Base-by-base conservation (phyloP, 352 stramenopile species). In the Phytophthora sojae region DNA sequence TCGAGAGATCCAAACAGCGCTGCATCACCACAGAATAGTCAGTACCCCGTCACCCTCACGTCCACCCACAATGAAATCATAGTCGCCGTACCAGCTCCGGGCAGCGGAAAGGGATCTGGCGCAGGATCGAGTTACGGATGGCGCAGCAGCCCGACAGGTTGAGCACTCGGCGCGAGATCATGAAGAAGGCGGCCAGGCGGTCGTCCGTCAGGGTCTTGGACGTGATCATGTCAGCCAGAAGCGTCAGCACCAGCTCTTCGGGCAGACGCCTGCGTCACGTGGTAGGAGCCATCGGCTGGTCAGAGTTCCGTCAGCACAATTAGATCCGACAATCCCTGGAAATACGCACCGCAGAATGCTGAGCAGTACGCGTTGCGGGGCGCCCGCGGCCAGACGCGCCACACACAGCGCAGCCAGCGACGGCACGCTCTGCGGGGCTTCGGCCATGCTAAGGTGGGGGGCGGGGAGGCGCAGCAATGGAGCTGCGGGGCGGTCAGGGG, bases 41-140 rank as follows among this genome's bases (percentile, higher is more conserved):
- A 61, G 26, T 49, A 66, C 57, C 37, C 62, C 39, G n/a, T 21
- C 26, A 30, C 52, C 49, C 35, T 11, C 6, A 23, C 15, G 23
- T 19, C 25, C 12, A 68, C 3, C 15, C 12, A 19, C 5, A 59
- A 42, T 39, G 14, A 14, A 60, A 25, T 30, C 25, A 19, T 15
- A 17, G 30, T 19, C 19, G 23, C 64, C 68, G 64, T 75, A 96
- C 89, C 63, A 96, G 61, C 54, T 96, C 76, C 8, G 90, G 90
- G 63, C 88, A 96, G 35, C 86, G 86, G 54, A 91, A 89, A 6
- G 90, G 90, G 57, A 96, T 96, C 72, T 96, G 90, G 6, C 90
- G 87, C 47, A 96, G 64, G 42, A 96, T 90, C 64, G 90, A 96
- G 67, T 96, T 96, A 47, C 90, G 88, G 66, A 96, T 96, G 47